Percentiles rank a stretch among this genome's conserved stretches.
These are phyloP conservation scores for Kwoniella shandongensis DNA, from an alignment of 768 basidiomycete genomes.

Conservation along the genomic window DNA sequence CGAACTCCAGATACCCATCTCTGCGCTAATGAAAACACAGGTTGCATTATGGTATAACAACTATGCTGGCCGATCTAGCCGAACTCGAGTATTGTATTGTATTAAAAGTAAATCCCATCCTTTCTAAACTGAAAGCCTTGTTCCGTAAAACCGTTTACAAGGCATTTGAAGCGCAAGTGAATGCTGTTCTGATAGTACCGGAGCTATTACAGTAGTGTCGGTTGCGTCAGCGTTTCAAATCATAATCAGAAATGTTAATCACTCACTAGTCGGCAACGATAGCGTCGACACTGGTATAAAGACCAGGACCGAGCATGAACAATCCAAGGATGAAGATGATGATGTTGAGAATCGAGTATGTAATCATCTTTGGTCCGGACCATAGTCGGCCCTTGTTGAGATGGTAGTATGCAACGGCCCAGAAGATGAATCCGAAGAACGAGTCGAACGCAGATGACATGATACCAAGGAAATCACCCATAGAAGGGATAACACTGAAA, in stretches of 20 bases:
- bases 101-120: too few species aligned
- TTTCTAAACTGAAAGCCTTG: too few species aligned
- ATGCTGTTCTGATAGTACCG: conserved; percentile 32
- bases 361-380: conserved; percentile 17
- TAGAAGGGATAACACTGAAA: conserved; percentile 43
- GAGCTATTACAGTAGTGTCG: conserved; percentile 23
- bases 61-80: too few species aligned
- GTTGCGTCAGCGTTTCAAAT: too few species aligned
- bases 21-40: too few species aligned
- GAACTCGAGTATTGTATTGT: too few species aligned
- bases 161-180: conserved; percentile 38
- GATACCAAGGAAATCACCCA: conserved; percentile 48
- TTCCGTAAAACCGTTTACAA: conserved; percentile 14
- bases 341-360: conserved; percentile 34
- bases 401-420: conserved; percentile 47
- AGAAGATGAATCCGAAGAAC: conserved; percentile 51
- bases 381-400: conserved; percentile 32
- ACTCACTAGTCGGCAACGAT: conserved; percentile 45
- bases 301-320: conserved; percentile 47
- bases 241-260: too few species aligned
- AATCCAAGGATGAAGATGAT: conserved; percentile 42
- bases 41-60: too few species aligned
- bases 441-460: conserved; percentile 43
- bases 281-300: conserved; percentile 42
- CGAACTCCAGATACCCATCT: too few species aligned